Evolutionary conservation across 495 filamentous ascomycete genomes (phyloP).

Genomic region (Talaromyces nanjingensis): DNA sequence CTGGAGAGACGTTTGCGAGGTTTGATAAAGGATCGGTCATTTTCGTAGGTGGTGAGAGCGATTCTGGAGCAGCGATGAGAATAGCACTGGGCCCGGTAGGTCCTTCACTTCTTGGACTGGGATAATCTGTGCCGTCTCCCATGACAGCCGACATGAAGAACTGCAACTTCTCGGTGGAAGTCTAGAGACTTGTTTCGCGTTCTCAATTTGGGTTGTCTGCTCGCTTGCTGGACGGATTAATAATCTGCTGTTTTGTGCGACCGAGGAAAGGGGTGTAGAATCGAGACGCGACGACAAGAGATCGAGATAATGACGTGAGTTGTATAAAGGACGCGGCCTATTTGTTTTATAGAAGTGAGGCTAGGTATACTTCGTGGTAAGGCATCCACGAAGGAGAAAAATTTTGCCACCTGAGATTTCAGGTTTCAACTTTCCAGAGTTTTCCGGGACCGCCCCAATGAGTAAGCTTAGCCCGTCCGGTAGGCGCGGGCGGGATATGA

Average conservation of each 20-base stretch:
- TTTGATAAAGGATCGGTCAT: constrained; percentile 30
- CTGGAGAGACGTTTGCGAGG: constrained; percentile 19
- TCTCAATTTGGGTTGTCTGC: background rate
- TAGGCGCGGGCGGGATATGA: background rate
- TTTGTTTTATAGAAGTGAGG: constrained; percentile 5
- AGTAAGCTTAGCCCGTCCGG: background rate
- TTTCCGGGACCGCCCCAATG: background rate
- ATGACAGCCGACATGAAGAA: constrained; percentile 21
- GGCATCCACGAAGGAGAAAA: constrained; percentile 11
- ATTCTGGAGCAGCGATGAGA: constrained; percentile 33
- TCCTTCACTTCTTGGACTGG: constrained; percentile 46
- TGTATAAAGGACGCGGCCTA: background rate
- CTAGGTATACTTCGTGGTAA: constrained; percentile 2
- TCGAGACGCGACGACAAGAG: background rate
- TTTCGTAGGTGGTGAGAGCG: constrained; percentile 29
- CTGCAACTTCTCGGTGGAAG: constrained; percentile 3
- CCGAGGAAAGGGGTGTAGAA: background rate
- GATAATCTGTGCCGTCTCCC: constrained; percentile 47
- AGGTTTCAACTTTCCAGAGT: constrained; percentile 1
- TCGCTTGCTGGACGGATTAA: background rate
- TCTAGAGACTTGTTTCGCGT: background rate
- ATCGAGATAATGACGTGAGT: background rate
- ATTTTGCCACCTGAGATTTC: constrained; percentile 9
- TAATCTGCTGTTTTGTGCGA: background rate
- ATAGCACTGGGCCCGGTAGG: constrained; percentile 31